Percentiles rank a stretch among this genome's conserved stretches.
phyloP scores from a whole-genome alignment of 2,329 filamentous ascomycete genomes.

The Phaeosphaeria sp. region DNA sequence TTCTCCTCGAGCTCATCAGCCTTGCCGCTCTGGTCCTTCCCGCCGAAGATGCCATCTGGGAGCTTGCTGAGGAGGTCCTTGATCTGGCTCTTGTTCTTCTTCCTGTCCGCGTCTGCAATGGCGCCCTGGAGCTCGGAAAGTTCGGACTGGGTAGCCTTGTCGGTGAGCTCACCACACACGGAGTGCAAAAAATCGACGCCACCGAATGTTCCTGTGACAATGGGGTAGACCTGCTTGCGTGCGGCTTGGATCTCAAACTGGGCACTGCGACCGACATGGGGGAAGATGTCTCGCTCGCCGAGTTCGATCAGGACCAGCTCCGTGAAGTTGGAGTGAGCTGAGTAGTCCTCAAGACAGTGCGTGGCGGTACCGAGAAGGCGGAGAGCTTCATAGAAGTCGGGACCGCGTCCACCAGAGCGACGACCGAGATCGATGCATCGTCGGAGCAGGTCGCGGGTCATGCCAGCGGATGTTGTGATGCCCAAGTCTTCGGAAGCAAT shows the following conservation, averaged over 20 bases:
- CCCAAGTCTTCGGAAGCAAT: slow-evolving; percentile 82
- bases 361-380: slow-evolving; percentile 85
- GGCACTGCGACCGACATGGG: slow-evolving; percentile 83
- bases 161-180: slow-evolving; percentile 78
- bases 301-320: slow-evolving; percentile 89
- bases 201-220: slow-evolving; percentile 91
- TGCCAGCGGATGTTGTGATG: slow-evolving; percentile 81
- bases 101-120: slow-evolving; percentile 67
- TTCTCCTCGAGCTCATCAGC: slow-evolving; percentile 82
- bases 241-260: slow-evolving; percentile 73
- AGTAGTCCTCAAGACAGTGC: slow-evolving; percentile 89
- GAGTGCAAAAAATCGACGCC: slow-evolving; percentile 94
- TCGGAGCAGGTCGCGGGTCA: slow-evolving; percentile 76
- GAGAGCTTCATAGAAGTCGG: slow-evolving; percentile 86
- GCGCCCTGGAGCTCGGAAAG: slow-evolving; percentile 88
- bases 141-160: slow-evolving; percentile 91
- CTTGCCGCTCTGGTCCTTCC: slow-evolving; percentile 75
- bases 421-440: slow-evolving; percentile 82
- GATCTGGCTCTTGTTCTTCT: slow-evolving; percentile 75
- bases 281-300: slow-evolving; percentile 81
- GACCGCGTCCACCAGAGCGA: slow-evolving; percentile 72
- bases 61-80: slow-evolving; percentile 83
- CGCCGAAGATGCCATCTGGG: slow-evolving; percentile 79
- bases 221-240: slow-evolving; percentile 72
- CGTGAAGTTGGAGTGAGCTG: slow-evolving; percentile 91